Conservation (phyloP, 2,329 filamentous ascomycete genomes). For the Fusarium fujikuroi region DNA sequence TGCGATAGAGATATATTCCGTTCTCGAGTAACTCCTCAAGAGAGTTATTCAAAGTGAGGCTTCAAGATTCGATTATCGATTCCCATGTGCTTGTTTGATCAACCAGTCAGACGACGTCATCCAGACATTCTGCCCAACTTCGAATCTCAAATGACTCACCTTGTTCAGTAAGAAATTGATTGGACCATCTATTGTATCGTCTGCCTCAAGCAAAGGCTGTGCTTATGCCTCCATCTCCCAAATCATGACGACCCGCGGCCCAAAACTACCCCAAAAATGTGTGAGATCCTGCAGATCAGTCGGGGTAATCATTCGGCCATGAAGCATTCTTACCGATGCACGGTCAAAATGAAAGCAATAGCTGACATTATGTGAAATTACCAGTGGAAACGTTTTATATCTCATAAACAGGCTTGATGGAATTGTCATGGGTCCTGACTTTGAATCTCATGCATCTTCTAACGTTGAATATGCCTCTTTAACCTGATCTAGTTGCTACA, state of each 20-base stretch:
- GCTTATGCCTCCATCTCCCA: neutral
- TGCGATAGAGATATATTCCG: fast-evolving
- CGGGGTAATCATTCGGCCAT: neutral
- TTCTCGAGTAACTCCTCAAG: fast-evolving
- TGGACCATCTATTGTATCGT: neutral
- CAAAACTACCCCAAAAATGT: neutral
- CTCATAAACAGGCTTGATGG: fast-evolving
- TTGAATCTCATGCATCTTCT: neutral
- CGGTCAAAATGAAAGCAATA: neutral
- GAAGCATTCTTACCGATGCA: neutral
- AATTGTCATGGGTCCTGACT: fast-evolving
- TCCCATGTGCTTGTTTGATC: too few relatives aligned
- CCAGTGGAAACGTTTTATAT: fast-evolving
- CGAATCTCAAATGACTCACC: neutral
- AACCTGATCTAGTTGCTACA: neutral
- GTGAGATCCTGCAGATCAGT: neutral
- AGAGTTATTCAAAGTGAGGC: too few relatives aligned
- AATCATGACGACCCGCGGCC: neutral
- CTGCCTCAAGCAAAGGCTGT: fast-evolving
- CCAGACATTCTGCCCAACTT: neutral
- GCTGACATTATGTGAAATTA: neutral
- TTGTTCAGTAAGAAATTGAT: neutral
- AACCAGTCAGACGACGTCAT: neutral
- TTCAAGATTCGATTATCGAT: too few relatives aligned
- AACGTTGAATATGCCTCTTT: too few relatives aligned